Conservation (phyloP, 164 flowering plant genomes). For the Tinospora cordifolia region DNA sequence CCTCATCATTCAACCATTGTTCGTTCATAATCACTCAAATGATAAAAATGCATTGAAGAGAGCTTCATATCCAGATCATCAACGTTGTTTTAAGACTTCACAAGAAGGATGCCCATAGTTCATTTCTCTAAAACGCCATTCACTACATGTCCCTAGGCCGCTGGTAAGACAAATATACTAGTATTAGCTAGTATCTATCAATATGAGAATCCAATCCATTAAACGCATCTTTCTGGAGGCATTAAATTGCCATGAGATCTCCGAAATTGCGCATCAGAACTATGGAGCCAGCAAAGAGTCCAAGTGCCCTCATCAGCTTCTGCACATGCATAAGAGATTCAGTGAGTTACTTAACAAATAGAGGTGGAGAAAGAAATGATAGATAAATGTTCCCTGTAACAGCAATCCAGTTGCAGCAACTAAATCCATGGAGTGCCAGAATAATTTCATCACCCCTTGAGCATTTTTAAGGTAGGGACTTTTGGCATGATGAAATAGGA, state of each 20-base stretch:
- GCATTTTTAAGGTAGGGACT: neutral
- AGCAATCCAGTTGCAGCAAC: neutral
- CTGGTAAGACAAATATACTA: too few species aligned
- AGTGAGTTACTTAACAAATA: neutral
- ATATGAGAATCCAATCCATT: too few species aligned
- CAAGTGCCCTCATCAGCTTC: constrained; percentile 51
- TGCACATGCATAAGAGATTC: constrained; percentile 17
- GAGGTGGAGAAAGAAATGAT: neutral
- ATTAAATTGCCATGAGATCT: constrained; percentile 53
- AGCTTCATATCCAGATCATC: too few species aligned
- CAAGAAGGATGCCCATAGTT: too few species aligned
- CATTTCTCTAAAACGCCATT: too few species aligned
- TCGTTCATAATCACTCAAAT: too few species aligned
- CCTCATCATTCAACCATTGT: too few species aligned
- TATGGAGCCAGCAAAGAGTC: constrained; percentile 53
- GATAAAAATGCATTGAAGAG: too few species aligned
- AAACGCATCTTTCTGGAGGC: neutral
- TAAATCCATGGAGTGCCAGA: neutral
- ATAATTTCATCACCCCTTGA: neutral
- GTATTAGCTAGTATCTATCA: too few species aligned
- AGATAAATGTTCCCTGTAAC: neutral
- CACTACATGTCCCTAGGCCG: too few species aligned
- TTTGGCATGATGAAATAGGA: neutral
- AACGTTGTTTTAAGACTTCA: too few species aligned
- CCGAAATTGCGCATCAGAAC: constrained; percentile 62